A percentile compares a stretch with the other conserved stretches of the same genome.
Evolutionary conservation across 2,329 filamentous ascomycete genomes (phyloP).

Genomic region (Pleomassaria siparia): DNA sequence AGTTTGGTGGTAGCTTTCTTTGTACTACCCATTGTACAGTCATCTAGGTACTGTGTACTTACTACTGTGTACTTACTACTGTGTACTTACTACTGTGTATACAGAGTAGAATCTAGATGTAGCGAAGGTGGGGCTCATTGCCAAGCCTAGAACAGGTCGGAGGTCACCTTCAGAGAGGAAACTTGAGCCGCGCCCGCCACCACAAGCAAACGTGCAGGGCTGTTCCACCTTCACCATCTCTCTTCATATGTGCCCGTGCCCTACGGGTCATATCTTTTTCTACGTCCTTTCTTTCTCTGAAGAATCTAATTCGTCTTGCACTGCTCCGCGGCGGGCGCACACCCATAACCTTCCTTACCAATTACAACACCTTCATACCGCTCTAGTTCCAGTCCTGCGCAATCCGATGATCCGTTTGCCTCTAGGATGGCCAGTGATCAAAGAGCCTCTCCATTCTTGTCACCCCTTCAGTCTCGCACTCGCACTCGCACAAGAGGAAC

Average conservation of each 20-base stretch:
- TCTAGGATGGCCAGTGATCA: not conserved
- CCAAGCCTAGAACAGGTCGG: not conserved
- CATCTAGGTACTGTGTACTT: too few species aligned
- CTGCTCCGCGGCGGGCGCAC: too few species aligned
- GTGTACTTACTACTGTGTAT: too few species aligned
- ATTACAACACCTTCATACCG: not conserved
- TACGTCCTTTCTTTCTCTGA: too few species aligned
- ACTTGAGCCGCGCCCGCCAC: not conserved
- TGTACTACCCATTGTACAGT: too few species aligned
- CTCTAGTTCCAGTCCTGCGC: not conserved
- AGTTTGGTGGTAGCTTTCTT: slow-evolving; percentile 1
- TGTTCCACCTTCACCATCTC: not conserved
- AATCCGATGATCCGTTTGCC: not conserved
- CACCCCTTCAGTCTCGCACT: not conserved
- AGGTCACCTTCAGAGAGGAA: not conserved
- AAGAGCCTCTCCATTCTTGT: not conserved
- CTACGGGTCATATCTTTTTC: not conserved
- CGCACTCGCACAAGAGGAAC: too few species aligned
- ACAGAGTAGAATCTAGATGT: too few species aligned
- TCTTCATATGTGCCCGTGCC: not conserved
- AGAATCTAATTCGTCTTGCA: too few species aligned
- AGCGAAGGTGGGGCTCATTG: not conserved
- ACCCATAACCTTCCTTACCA: not conserved
- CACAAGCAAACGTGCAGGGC: not conserved
- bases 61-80: too few species aligned